phyloP scores from a whole-genome alignment of 2,329 filamentous ascomycete genomes.

The Zasmidium citrigriseum region DNA sequence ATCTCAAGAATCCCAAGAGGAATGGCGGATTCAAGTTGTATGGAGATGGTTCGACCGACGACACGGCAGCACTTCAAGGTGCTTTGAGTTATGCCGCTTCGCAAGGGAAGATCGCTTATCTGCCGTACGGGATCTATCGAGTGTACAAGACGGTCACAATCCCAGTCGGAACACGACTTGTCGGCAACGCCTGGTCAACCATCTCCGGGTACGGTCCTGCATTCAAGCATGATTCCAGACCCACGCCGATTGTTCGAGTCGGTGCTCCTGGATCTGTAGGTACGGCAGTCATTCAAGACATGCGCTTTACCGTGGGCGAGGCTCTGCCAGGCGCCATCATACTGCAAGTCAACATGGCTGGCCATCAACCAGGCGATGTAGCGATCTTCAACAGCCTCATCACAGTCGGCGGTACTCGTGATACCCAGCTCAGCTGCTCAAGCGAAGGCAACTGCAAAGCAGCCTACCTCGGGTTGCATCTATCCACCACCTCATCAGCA shows the following conservation, averaged over 20 bases:
- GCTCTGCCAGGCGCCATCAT: conserved; percentile 45
- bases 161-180: conserved; percentile 51
- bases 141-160: conserved; percentile 49
- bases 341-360: conserved; percentile 54
- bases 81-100: conserved; percentile 12
- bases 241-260: conserved; percentile 53
- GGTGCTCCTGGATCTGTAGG: conserved; percentile 53
- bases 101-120: conserved; percentile 40
- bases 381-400: conserved; percentile 38
- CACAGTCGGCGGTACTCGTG: conserved; percentile 36
- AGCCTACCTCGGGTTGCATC: conserved; percentile 44
- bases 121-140: conserved; percentile 46
- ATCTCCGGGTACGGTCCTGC: conserved; percentile 46
- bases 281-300: conserved; percentile 52
- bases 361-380: conserved; percentile 48
- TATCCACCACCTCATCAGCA: conserved; percentile 45
- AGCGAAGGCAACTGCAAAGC: conserved; percentile 31
- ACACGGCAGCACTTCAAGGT: conserved; percentile 30
- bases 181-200: conserved; percentile 58
- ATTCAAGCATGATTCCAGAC: conserved; percentile 47
- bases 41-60: conserved; percentile 38
- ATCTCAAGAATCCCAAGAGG: conserved; percentile 12
- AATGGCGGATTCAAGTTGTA: conserved; percentile 25
- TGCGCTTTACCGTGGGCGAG: conserved; percentile 53
- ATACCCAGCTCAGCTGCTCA: conserved; percentile 38